phyloP scores from a whole-genome alignment of 2,329 filamentous ascomycete species.

The Septoria petroselini region DNA sequence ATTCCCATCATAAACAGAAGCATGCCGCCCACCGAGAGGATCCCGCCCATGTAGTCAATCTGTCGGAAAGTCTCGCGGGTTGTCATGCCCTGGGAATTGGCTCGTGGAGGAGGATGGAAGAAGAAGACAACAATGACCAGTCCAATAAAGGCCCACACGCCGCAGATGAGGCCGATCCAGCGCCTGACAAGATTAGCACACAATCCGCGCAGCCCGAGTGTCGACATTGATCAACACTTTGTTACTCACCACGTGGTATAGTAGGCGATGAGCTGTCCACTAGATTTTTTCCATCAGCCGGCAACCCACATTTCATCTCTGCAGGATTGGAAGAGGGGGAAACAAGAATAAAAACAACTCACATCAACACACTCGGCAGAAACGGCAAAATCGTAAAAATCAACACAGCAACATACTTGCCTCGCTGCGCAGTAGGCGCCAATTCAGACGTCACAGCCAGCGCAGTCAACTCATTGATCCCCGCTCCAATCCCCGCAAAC shows the following conservation, averaged over 20 bases:
- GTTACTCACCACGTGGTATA: slow-evolving; percentile 45
- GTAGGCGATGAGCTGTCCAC: slow-evolving; percentile 54
- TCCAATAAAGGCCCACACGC: slow-evolving; percentile 51
- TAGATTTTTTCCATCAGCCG: too few species aligned
- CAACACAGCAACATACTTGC: slow-evolving; percentile 59
- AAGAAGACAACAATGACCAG: slow-evolving; percentile 52
- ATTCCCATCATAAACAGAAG: slow-evolving; percentile 51
- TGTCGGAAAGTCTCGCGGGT: slow-evolving; percentile 43
- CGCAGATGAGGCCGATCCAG: slow-evolving; percentile 54
- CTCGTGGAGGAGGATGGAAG: slow-evolving; percentile 53
- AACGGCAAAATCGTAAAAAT: slow-evolving; percentile 63
- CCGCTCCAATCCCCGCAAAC: slow-evolving; percentile 62
- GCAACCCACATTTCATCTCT: too few species aligned
- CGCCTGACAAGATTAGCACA: slow-evolving; percentile 27
- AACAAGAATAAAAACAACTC: too few species aligned
- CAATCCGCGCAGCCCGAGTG: too few species aligned
- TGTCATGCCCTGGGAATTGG: slow-evolving; percentile 44
- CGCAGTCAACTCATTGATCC: slow-evolving; percentile 66
- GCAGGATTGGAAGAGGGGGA: too few species aligned
- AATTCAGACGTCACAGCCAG: slow-evolving; percentile 66
- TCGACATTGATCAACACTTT: too few species aligned
- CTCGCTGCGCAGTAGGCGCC: slow-evolving; percentile 62
- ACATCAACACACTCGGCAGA: slow-evolving; percentile 58
- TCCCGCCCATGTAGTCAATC: slow-evolving; percentile 53
- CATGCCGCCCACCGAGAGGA: slow-evolving; percentile 51